Conservation (phyloP, 768 basidiomycete species). For the Peribolospora kevripleyi region DNA sequence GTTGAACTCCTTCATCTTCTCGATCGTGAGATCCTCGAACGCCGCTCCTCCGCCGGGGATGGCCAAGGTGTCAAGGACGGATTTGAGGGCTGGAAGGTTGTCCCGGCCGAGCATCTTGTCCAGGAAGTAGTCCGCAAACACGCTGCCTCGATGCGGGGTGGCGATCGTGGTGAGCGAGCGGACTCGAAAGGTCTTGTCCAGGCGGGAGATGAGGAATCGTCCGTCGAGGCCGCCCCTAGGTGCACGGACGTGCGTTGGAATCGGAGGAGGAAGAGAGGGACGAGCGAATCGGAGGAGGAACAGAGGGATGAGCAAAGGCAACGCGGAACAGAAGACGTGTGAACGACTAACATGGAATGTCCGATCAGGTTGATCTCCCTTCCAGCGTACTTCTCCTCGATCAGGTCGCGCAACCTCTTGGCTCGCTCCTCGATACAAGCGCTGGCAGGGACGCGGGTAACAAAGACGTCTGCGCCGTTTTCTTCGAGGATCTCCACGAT, state of each 20-base stretch:
- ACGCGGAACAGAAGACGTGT: background rate
- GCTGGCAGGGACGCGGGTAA: constrained; percentile 81
- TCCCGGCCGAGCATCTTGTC: constrained; percentile 20
- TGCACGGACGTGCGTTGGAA: background rate
- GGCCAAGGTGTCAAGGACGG: constrained; percentile 42
- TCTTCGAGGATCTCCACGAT: constrained; percentile 77
- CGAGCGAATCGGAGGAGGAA: constrained; percentile 6
- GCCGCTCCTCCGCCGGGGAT: constrained; percentile 88
- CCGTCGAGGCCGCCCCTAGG: constrained; percentile 81
- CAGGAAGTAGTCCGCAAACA: constrained; percentile 80
- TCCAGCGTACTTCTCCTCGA: constrained; percentile 57
- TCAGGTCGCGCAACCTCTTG: constrained; percentile 58
- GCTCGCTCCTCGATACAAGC: constrained; percentile 72
- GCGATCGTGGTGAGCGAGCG: constrained; percentile 81
- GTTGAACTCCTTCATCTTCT: constrained; percentile 74
- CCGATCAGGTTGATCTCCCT: constrained; percentile 72
- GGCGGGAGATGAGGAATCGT: constrained; percentile 60
- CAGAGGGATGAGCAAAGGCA: background rate
- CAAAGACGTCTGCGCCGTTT: constrained; percentile 69
- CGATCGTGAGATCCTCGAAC: constrained; percentile 62
- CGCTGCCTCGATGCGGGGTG: constrained; percentile 77
- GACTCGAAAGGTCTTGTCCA: constrained; percentile 52
- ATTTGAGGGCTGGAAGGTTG: constrained; percentile 23
- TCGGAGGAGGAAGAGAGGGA: constrained; percentile 5
- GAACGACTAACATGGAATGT: constrained; percentile 39